Evolutionary conservation across 2,329 filamentous ascomycete species (phyloP).

Genomic region (Daldinia sp.): DNA sequence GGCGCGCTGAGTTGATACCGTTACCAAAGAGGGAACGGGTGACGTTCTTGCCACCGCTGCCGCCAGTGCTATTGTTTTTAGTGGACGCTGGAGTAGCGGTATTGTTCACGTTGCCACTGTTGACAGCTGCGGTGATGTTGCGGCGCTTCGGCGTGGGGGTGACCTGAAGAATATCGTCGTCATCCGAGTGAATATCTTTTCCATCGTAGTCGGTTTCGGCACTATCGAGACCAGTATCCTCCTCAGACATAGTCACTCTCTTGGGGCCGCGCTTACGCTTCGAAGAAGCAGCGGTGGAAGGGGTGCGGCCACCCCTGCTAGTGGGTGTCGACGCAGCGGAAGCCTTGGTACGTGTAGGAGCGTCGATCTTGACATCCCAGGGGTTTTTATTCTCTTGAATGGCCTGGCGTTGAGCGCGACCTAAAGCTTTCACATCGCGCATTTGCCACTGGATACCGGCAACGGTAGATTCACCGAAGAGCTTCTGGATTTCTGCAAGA

Average conservation of each 20-base stretch:
- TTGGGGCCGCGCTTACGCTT: constrained; percentile 39
- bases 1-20: background rate
- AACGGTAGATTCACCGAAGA: constrained; percentile 69
- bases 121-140: constrained; percentile 15
- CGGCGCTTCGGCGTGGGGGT: constrained; percentile 36
- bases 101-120: background rate
- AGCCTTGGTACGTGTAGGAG: constrained; percentile 42
- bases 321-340: constrained; percentile 42
- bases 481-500: constrained; percentile 66
- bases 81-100: constrained; percentile 36
- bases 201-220: constrained; percentile 49
- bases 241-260: constrained; percentile 24
- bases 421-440: constrained; percentile 66
- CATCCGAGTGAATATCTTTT: constrained; percentile 45
- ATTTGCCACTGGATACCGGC: constrained; percentile 73
- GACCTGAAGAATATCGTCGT: constrained; percentile 22
- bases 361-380: constrained; percentile 52
- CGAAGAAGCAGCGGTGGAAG: constrained; percentile 5
- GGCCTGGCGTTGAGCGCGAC: constrained; percentile 60
- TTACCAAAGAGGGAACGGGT: constrained; percentile 33
- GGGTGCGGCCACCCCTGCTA: constrained; percentile 9
- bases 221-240: constrained; percentile 43
- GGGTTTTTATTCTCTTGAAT: constrained; percentile 62
- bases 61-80: constrained; percentile 1
- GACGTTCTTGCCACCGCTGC: background rate